These are phyloP conservation scores for Plasmodium yoelii DNA, from an alignment of 169 alveolate species.

Conservation along the genomic window DNA sequence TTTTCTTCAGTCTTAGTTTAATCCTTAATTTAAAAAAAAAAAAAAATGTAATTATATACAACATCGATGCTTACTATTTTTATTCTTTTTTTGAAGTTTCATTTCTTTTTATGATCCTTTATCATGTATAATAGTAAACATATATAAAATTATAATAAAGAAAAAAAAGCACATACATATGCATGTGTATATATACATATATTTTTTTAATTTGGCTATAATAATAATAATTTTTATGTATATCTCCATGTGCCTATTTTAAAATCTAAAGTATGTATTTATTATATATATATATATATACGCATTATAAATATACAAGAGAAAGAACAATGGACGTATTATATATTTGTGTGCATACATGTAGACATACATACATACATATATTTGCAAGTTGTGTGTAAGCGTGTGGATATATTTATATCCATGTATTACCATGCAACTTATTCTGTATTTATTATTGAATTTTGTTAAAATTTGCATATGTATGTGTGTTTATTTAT, in stretches of 20 bases:
- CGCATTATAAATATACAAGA: not conserved
- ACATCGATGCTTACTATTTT: not conserved
- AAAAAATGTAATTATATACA: no score
- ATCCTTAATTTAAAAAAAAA: no score
- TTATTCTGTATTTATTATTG: not conserved
- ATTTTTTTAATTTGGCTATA: slow-evolving; percentile 9
- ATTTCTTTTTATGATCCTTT: not conserved
- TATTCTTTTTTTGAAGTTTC: not conserved
- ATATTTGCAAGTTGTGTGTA: not conserved
- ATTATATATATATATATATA: slow-evolving; percentile 24
- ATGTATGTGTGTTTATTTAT: slow-evolving; percentile 3
- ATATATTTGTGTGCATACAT: not conserved
- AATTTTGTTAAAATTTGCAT: slow-evolving; percentile 2
- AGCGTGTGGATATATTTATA: no score
- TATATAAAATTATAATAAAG: not conserved
- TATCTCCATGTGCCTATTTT: no score
- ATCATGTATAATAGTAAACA: slow-evolving; percentile 26
- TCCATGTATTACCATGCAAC: not conserved
- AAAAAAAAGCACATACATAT: slow-evolving; percentile 4
- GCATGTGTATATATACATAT: slow-evolving; percentile 10
- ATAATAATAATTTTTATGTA: not conserved
- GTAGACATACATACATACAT: not conserved
- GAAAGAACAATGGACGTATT: not conserved
- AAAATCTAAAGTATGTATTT: slow-evolving; percentile 5
- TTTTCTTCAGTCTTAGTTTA: not conserved